Percentiles rank a stretch among this genome's conserved stretches.
phyloP scores from a whole-genome alignment of 306 rosid genomes.

The Senna siamea region DNA sequence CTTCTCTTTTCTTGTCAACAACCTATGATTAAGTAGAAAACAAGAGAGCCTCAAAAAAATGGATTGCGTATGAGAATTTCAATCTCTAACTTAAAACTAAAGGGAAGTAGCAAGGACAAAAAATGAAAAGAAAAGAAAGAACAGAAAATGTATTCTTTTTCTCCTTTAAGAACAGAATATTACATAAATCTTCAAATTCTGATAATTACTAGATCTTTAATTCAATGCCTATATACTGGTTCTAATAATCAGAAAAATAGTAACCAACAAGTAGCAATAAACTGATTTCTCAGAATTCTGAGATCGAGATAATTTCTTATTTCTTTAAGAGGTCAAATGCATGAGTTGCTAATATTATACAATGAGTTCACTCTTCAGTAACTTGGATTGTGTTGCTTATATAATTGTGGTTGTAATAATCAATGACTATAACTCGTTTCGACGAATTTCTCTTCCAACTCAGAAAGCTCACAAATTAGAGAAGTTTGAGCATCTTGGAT shows the following conservation, averaged over 20 bases:
- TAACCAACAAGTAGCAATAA: slow-evolving; percentile 18
- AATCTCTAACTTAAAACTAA: slow-evolving; percentile 8
- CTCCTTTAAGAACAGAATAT: neutral
- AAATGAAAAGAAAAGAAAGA: no score
- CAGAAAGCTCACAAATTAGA: slow-evolving; percentile 31
- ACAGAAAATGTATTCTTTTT: neutral
- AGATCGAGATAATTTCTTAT: neutral
- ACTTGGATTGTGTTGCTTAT: no score
- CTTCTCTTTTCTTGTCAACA: slow-evolving; percentile 83
- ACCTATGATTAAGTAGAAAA: slow-evolving; percentile 51
- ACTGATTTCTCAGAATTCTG: slow-evolving; percentile 2
- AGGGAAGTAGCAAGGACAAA: slow-evolving; percentile 10
- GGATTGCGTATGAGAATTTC: neutral
- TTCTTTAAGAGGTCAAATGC: neutral
- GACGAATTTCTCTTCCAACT: slow-evolving; percentile 33
- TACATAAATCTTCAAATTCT: slow-evolving; percentile 9
- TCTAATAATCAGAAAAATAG: slow-evolving; percentile 13
- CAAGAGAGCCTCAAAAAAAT: neutral
- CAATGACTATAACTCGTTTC: no score
- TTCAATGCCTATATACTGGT: neutral
- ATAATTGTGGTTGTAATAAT: no score
- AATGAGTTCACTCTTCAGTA: no score
- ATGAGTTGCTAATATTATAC: slow-evolving; percentile 8
- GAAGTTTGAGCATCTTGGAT: slow-evolving; percentile 25
- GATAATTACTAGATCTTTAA: slow-evolving; percentile 2